phyloP scores from a whole-genome alignment of 202 grass and related monocot species.

The Digitaria exilis region DNA sequence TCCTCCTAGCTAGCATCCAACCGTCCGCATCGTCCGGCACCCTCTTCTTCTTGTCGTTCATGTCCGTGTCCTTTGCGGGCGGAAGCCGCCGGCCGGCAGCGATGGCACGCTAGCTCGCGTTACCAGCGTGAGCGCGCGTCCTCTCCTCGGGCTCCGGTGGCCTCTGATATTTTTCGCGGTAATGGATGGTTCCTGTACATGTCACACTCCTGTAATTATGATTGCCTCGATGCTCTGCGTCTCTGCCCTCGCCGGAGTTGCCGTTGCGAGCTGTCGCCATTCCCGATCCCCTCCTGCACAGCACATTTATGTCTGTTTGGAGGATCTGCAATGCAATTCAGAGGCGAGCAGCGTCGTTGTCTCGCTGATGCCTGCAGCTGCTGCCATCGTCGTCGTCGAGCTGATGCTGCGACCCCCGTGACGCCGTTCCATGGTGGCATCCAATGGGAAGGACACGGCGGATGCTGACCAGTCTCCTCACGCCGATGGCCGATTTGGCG shows the following conservation, averaged over 20 bases:
- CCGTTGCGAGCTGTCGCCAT: neutral
- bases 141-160: neutral
- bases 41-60: neutral
- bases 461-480: neutral
- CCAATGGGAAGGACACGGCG: neutral
- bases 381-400: neutral
- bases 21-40: neutral
- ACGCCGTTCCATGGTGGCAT: conserved; percentile 9
- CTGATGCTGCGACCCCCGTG: neutral
- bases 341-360: conserved; percentile 2
- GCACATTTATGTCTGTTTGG: neutral
- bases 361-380: neutral
- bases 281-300: neutral
- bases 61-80: neutral
- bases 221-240: neutral
- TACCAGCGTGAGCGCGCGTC: neutral
- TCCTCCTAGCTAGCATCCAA: conserved; percentile 14
- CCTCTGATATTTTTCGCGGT: conserved; percentile 27
- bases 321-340: neutral
- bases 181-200: conserved; percentile 35
- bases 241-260: neutral
- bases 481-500: neutral
- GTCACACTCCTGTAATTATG: neutral
- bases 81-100: neutral
- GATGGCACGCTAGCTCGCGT: neutral